phyloP scores from a whole-genome alignment of 176 grass and related monocot genomes.

The Typha latifolia region DNA sequence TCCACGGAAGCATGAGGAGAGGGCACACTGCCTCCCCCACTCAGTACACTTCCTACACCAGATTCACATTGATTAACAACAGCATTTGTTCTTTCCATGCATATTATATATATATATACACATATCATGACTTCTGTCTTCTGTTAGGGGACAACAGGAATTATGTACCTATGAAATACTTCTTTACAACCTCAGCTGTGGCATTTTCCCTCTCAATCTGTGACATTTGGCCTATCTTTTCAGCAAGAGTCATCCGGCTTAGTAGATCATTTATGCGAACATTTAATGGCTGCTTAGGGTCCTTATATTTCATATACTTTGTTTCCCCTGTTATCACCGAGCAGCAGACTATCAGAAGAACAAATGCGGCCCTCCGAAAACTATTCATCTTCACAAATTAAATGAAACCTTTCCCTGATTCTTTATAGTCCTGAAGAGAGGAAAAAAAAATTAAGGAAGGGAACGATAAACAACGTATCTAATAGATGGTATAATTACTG shows the following conservation, averaged over 20 bases:
- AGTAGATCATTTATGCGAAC: slow-evolving; percentile 4
- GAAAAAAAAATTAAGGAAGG: not conserved
- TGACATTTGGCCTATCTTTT: slow-evolving; percentile 3
- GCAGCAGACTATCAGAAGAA: slow-evolving; percentile 1
- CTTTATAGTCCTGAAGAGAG: not conserved
- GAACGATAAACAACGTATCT: not conserved
- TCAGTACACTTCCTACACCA: not conserved
- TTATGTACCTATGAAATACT: slow-evolving; percentile 1
- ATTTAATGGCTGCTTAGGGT: slow-evolving; percentile 3
- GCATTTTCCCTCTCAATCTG: slow-evolving; percentile 5
- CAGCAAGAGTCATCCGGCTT: not conserved
- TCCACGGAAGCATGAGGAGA: slow-evolving; percentile 16
- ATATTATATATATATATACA: too few species aligned
- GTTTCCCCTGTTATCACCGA: not conserved
- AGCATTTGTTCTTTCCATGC: not conserved
- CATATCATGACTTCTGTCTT: not conserved
- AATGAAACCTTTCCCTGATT: not conserved
- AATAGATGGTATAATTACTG: not conserved
- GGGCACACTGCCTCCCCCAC: slow-evolving; percentile 11
- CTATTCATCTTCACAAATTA: not conserved
- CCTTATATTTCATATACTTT: slow-evolving; percentile 1
- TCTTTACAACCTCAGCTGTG: slow-evolving; percentile 1
- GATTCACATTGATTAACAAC: not conserved
- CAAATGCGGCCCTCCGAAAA: not conserved
- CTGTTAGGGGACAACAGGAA: not conserved